Conservation (phyloP, 2,329 filamentous ascomycete genomes). For the Cladophialophora yegresii region DNA sequence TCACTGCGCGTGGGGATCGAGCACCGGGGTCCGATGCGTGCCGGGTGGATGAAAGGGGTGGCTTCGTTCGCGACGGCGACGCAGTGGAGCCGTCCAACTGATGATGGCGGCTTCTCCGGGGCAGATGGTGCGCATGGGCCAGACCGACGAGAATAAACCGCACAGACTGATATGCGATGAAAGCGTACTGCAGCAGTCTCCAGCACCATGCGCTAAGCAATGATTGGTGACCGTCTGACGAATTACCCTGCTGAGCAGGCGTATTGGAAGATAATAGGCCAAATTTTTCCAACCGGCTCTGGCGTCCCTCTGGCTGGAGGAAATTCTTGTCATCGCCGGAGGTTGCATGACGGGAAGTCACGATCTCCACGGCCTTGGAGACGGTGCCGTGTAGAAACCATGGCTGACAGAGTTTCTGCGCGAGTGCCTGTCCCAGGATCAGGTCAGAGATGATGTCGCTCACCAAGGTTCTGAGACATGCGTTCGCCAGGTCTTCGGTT, state of each 20-base stretch:
- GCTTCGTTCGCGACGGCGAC: conserved; percentile 20
- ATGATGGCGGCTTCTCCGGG: conserved; percentile 34
- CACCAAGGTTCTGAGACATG: conserved; percentile 78
- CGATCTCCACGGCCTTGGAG: conserved; percentile 65
- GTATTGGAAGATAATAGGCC: conserved; percentile 53
- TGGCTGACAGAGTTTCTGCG: conserved; percentile 78
- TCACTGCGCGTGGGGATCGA: conserved; percentile 59
- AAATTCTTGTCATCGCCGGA: conserved; percentile 19
- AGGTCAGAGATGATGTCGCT: conserved; percentile 87
- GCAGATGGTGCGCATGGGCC: conserved; percentile 29
- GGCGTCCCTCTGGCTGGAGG: conserved; percentile 39
- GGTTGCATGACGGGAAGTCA: conserved; percentile 40
- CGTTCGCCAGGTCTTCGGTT: conserved; percentile 88
- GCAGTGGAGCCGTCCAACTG: conserved; percentile 18
- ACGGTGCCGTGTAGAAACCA: conserved; percentile 87
- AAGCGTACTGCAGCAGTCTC: conserved; percentile 55
- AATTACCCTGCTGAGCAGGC: conserved; percentile 32
- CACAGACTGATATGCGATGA: conserved; percentile 60
- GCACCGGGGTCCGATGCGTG: conserved; percentile 37
- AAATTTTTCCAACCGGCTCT: conserved; percentile 57
- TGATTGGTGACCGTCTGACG: conserved; percentile 41
- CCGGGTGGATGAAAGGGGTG: conserved; percentile 14
- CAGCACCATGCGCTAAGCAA: conserved; percentile 49
- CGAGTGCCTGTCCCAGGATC: conserved; percentile 79
- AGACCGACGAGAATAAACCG: conserved; percentile 59